Base-by-base conservation (phyloP, 164 flowering plant genomes). In the Stephania japonica region DNA sequence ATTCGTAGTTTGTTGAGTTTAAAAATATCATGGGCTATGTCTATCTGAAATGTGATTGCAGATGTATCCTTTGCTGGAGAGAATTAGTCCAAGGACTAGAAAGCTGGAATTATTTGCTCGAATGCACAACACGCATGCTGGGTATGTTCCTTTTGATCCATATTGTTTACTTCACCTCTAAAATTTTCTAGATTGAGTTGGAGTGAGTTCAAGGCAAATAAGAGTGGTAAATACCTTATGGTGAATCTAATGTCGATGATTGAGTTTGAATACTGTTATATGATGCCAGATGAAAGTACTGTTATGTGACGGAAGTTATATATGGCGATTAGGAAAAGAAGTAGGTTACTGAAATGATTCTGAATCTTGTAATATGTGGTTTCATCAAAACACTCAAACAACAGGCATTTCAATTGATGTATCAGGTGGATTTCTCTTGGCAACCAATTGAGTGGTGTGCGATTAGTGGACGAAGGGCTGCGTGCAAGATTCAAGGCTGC, bases 41-140 rank as follows among this genome's bases (percentile, higher is more conserved):
- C 16, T 24, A 24, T 64, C 5, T 64, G 6, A 69, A n/a, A 69
- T 69, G 42, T 24, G 72, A 62, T 59, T 78, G 82, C 85, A 95
- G 99, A 96, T 96, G 99, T 96, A 96, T 74, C 87, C 98, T n/a
- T 21, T 96, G 92, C 90, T 96, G 77, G 99, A 96, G 81, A 86
- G 99, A 80, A 92, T 96, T 70, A 93, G 96, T 79, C 99, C 97
- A 67, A 87, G 97, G 83, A 91, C 98, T 73, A 88, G 99, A 81
- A 93, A 93, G 84, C 88, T 93, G 78, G 99, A 96, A 80, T 80
- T 96, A 75, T 96, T 93, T 86, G 98, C 99, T 72, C 93, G 98
- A 42, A 96, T 93, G 99, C 97, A 96, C 84, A 96, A 96, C 70
- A 86, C 97, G 67, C 97, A 93, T 74, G 88, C 98, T 47, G 99